Evolutionary conservation across 208 protist species (phyloP).

Genomic region (Wallacemonas rigidus): DNA sequence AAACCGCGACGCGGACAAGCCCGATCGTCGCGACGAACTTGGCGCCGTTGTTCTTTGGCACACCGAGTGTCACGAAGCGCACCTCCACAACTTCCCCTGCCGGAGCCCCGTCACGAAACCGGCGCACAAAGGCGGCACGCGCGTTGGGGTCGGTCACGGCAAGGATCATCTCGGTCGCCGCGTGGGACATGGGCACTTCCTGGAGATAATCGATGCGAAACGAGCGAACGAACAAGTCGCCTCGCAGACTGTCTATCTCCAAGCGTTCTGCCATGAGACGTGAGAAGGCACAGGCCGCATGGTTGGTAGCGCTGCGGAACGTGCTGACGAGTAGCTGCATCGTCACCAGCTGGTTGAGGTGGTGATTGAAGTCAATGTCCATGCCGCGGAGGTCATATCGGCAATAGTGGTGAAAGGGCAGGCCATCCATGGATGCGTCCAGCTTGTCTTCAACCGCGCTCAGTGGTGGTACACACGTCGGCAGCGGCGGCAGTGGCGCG

Average conservation of each 20-base stretch:
- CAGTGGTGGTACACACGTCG: slow-evolving; percentile 1
- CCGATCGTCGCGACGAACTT: slow-evolving; percentile 47
- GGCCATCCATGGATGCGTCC: not conserved
- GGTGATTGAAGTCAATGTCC: slow-evolving; percentile 82
- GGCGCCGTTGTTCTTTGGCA: slow-evolving; percentile 16
- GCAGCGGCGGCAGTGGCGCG: not conserved
- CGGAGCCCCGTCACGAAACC: slow-evolving; percentile 11
- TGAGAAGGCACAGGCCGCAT: slow-evolving; percentile 30
- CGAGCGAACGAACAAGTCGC: slow-evolving; percentile 51
- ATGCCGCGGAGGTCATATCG: slow-evolving; percentile 45
- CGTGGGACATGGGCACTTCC: slow-evolving; percentile 52
- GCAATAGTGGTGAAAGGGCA: slow-evolving; percentile 10
- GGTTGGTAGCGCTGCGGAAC: slow-evolving; percentile 45
- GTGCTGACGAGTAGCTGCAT: slow-evolving; percentile 58
- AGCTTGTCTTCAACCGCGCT: not conserved
- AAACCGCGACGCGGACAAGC: slow-evolving; percentile 25
- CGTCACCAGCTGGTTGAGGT: slow-evolving; percentile 67
- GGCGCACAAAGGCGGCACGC: slow-evolving; percentile 5
- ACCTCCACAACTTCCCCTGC: slow-evolving; percentile 29
- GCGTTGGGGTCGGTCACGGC: not conserved
- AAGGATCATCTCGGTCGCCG: slow-evolving; percentile 33
- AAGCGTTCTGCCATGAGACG: slow-evolving; percentile 23
- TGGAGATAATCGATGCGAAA: slow-evolving; percentile 76
- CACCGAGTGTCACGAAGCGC: slow-evolving; percentile 44
- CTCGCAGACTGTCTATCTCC: slow-evolving; percentile 18